phyloP scores from a whole-genome alignment of 768 basidiomycete genomes.

The Trametes villosa region DNA sequence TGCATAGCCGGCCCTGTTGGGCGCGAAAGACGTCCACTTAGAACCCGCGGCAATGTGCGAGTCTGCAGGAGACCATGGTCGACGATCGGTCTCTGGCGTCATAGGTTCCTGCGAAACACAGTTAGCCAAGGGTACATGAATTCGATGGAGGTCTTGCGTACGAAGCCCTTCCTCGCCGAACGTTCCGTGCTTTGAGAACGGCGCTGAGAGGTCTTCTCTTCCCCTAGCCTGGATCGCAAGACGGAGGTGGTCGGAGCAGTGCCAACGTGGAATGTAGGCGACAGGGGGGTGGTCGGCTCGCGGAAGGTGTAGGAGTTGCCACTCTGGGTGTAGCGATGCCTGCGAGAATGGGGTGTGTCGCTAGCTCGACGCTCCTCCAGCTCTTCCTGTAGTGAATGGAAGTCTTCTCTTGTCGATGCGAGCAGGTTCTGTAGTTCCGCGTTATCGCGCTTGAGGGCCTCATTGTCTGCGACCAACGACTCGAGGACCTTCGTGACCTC shows the following conservation, averaged over 20 bases:
- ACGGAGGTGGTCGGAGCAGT: constrained; percentile 27
- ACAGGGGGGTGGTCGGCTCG: constrained; percentile 22
- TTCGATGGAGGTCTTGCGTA: constrained; percentile 33
- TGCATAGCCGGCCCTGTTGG: constrained; percentile 24
- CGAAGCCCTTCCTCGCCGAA: constrained; percentile 35
- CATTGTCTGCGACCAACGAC: constrained; percentile 86
- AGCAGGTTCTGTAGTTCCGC: constrained; percentile 77
- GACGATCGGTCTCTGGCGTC: constrained; percentile 49
- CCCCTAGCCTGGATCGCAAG: constrained; percentile 26
- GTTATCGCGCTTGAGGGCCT: constrained; percentile 80
- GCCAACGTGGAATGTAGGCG: constrained; percentile 31
- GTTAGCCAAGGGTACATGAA: constrained; percentile 14
- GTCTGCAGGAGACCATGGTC: constrained; percentile 48
- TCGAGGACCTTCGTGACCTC: constrained; percentile 76
- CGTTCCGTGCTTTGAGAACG: constrained; percentile 42
- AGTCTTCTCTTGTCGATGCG: constrained; percentile 76
- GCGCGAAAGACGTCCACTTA: constrained; percentile 33
- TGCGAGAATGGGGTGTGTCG: constrained; percentile 22
- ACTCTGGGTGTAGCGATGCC: constrained; percentile 28
- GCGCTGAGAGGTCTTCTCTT: constrained; percentile 27
- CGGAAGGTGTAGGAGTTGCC: constrained; percentile 20
- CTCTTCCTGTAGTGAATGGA: constrained; percentile 70
- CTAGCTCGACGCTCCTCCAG: constrained; percentile 71
- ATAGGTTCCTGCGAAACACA: constrained; percentile 43
- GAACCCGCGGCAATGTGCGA: constrained; percentile 34